These are phyloP conservation scores for Domatiomyces catenatus DNA, from an alignment of 2,329 filamentous ascomycete species.

Conservation along the genomic window DNA sequence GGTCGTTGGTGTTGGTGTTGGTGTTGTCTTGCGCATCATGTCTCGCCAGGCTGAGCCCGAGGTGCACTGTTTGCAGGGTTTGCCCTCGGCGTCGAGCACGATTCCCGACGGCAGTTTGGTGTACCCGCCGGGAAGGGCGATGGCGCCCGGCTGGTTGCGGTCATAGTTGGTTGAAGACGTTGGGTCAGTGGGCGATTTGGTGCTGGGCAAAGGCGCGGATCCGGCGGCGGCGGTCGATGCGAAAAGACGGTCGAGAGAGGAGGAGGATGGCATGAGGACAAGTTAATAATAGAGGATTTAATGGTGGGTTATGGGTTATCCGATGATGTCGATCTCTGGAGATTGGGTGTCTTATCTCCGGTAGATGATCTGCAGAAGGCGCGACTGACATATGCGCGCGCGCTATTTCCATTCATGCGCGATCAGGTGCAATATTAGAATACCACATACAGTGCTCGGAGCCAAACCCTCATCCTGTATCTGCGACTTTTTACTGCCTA, in stretches of 20 bases:
- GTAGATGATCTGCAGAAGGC: not conserved
- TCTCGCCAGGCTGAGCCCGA: conserved; percentile 32
- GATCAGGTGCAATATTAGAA: not conserved
- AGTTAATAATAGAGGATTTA: not conserved
- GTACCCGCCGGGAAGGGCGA: not conserved
- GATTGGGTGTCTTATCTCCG: not conserved
- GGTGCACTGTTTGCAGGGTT: conserved; percentile 33
- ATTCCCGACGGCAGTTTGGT: not conserved
- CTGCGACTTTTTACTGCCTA: not conserved
- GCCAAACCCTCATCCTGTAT: not conserved
- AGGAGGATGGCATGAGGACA: not conserved
- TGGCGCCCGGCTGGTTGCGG: not conserved
- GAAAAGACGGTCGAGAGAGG: conserved; percentile 1
- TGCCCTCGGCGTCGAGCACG: conserved; percentile 35
- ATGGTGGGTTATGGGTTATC: not conserved
- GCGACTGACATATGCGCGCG: not conserved
- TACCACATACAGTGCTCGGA: not conserved
- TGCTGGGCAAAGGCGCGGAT: not conserved
- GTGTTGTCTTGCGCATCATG: conserved; percentile 21
- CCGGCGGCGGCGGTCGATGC: not conserved
- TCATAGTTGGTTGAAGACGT: not conserved
- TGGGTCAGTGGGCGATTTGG: not conserved
- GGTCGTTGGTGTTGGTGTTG: too few species aligned
- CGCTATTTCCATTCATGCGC: not conserved
- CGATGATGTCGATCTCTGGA: not conserved